Percentiles rank a stretch among this genome's conserved stretches.
These are phyloP conservation scores for Chytridiales sp. DNA, from an alignment of 371 early-diverging fungal species.

Conservation along the genomic window DNA sequence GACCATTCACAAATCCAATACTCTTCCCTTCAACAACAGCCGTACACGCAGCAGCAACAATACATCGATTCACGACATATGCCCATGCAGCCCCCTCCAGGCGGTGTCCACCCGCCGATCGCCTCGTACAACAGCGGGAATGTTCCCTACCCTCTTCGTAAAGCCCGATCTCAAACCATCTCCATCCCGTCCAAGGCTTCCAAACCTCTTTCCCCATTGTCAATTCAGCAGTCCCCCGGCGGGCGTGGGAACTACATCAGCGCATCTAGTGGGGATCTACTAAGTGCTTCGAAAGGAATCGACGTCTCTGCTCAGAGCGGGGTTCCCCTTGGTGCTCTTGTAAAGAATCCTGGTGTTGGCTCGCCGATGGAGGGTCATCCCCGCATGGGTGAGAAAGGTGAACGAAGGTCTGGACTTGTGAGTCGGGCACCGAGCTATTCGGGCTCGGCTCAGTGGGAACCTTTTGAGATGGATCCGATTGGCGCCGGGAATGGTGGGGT, in stretches of 20 bases:
- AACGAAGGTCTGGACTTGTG: slow-evolving; percentile 30
- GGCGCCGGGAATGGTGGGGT: too few species aligned
- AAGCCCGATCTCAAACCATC: slow-evolving; percentile 25
- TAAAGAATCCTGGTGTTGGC: slow-evolving; percentile 1
- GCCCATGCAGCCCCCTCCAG: slow-evolving; percentile 7
- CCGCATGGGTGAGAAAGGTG: slow-evolving; percentile 41
- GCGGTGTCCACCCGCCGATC: too few species aligned
- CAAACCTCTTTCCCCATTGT: neutral
- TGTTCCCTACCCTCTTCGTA: slow-evolving; percentile 24
- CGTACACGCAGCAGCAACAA: too few species aligned
- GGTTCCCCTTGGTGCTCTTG: slow-evolving; percentile 2
- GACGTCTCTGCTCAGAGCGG: neutral
- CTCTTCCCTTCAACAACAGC: too few species aligned
- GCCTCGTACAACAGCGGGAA: too few species aligned
- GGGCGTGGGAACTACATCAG: too few species aligned
- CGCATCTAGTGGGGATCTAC: too few species aligned
- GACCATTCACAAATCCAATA: neutral
- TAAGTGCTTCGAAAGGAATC: too few species aligned
- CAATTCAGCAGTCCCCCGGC: too few species aligned
- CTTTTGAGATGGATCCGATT: too few species aligned
- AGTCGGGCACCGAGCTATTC: slow-evolving; percentile 36
- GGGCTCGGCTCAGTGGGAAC: slow-evolving; percentile 35
- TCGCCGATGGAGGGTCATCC: slow-evolving; percentile 37
- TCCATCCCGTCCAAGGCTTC: neutral
- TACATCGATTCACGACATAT: neutral